Evolutionary conservation across 495 filamentous ascomycete genomes (phyloP).

Genomic region (Aspergillus panamensis): DNA sequence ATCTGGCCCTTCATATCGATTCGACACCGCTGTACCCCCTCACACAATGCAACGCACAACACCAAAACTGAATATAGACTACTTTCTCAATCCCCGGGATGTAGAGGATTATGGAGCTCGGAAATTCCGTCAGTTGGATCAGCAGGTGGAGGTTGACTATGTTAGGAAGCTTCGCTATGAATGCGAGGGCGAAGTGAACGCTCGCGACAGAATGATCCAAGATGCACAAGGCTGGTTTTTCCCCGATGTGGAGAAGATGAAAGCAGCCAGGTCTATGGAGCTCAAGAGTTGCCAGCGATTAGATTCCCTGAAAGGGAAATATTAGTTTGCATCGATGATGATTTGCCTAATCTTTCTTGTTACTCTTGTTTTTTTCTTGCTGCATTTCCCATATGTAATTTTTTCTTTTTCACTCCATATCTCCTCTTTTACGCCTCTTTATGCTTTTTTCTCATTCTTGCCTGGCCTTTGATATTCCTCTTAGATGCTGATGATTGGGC

Average conservation of each 20-base stretch:
- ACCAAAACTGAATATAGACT: constrained; percentile 65
- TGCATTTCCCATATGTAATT: constrained; percentile 10
- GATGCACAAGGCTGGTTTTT: constrained; percentile 89
- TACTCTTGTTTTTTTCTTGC: constrained; percentile 4
- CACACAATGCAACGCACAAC: constrained; percentile 72
- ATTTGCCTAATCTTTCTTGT: constrained; percentile 7
- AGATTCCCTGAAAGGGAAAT: constrained; percentile 41
- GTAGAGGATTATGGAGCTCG: constrained; percentile 61
- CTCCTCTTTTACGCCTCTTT: constrained; percentile 1
- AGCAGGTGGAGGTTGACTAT: constrained; percentile 68
- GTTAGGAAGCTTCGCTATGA: constrained; percentile 59
- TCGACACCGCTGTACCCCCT: constrained; percentile 62
- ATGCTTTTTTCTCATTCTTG: background rate
- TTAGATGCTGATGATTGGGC: constrained; percentile 27
- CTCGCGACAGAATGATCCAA: constrained; percentile 62
- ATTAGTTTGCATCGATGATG: constrained; percentile 19
- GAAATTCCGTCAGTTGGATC: constrained; percentile 71
- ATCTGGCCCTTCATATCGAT: constrained; percentile 65
- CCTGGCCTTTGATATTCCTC: background rate
- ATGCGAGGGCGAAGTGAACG: constrained; percentile 67
- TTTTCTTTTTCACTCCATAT: constrained; percentile 9
- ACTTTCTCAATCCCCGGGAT: constrained; percentile 79
- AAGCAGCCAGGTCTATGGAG: constrained; percentile 57
- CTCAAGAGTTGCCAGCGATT: constrained; percentile 55
- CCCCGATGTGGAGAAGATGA: constrained; percentile 73